phyloP scores from a whole-genome alignment of 805 yeast species.

The Kazachstania kunashirensis region DNA sequence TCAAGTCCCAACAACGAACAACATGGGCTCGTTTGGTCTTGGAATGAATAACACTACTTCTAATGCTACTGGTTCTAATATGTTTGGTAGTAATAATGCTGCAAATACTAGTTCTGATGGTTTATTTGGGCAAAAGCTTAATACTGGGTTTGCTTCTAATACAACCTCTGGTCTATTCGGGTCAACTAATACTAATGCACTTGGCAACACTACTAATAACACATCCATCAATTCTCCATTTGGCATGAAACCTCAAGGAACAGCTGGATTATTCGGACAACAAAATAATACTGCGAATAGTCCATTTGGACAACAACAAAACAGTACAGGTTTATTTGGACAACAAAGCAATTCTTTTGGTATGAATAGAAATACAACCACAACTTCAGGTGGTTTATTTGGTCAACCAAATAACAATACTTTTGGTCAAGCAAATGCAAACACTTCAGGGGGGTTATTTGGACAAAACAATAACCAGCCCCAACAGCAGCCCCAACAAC shows the following conservation, averaged over 20 bases:
- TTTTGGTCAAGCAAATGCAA: constrained; percentile 13
- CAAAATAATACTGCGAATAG: constrained; percentile 4
- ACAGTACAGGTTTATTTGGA: constrained; percentile 35
- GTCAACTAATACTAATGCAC: not conserved
- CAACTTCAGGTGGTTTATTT: constrained; percentile 18
- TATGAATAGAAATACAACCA: constrained; percentile 15
- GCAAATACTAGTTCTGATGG: constrained; percentile 12
- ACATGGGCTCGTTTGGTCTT: constrained; percentile 2
- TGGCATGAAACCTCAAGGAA: constrained; percentile 30
- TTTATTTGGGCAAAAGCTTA: constrained; percentile 20
- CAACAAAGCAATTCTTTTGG: constrained; percentile 30
- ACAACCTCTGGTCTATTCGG: not conserved
- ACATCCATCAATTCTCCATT: constrained; percentile 20
- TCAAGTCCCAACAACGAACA: not conserved
- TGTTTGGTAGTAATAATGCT: constrained; percentile 1
- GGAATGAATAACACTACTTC: constrained; percentile 13
- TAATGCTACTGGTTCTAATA: not conserved
- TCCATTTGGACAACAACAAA: constrained; percentile 4
- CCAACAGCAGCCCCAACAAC: constrained; percentile 8
- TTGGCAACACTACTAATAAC: constrained; percentile 6
- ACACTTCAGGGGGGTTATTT: constrained; percentile 19
- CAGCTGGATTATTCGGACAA: constrained; percentile 29
- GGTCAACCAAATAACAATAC: constrained; percentile 9
- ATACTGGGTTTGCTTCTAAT: constrained; percentile 15
- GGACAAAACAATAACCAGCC: constrained; percentile 13